Evolutionary conservation across 192 early-diverging fungal genomes (phyloP).

Genomic region (Cladochytrium replicatum): DNA sequence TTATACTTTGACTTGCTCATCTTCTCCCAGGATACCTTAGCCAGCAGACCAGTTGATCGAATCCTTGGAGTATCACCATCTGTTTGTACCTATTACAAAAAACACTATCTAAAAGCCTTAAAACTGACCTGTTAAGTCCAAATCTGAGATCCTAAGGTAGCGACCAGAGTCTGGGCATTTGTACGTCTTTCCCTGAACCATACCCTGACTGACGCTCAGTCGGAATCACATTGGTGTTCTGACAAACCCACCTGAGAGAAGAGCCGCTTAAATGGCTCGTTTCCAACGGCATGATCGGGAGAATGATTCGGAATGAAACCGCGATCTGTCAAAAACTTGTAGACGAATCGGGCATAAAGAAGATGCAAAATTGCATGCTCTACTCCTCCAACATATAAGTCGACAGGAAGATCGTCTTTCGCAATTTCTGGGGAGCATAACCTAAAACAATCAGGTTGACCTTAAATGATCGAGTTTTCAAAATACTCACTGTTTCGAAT

Average conservation of each 20-base stretch:
- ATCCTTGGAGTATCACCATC: conserved; percentile 42
- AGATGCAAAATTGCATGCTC: conserved; percentile 93
- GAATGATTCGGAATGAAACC: conserved; percentile 1
- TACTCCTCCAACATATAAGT: conserved; percentile 88
- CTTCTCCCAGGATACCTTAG: conserved; percentile 69
- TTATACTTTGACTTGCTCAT: conserved; percentile 98
- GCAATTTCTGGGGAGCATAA: conserved; percentile 8
- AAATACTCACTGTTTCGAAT: conserved; percentile 7
- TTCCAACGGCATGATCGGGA: conserved; percentile 37
- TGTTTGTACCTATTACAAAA: neutral
- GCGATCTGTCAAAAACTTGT: conserved; percentile 67
- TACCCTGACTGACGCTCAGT: conserved; percentile 47
- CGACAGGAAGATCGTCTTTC: conserved; percentile 63
- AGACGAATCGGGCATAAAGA: conserved; percentile 84
- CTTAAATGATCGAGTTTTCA: neutral
- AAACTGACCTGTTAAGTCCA: conserved; percentile 43
- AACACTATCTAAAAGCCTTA: conserved; percentile 7
- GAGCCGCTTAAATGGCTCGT: conserved; percentile 76
- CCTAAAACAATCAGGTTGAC: conserved; percentile 3
- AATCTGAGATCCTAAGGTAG: conserved; percentile 68
- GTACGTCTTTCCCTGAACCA: conserved; percentile 84
- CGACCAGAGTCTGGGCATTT: conserved; percentile 63
- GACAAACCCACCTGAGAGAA: conserved; percentile 54
- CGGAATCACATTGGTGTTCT: neutral
- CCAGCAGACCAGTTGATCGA: conserved; percentile 45